phyloP scores from a whole-genome alignment of 805 yeast genomes.

The Metschnikowia chrysomelidarum region DNA sequence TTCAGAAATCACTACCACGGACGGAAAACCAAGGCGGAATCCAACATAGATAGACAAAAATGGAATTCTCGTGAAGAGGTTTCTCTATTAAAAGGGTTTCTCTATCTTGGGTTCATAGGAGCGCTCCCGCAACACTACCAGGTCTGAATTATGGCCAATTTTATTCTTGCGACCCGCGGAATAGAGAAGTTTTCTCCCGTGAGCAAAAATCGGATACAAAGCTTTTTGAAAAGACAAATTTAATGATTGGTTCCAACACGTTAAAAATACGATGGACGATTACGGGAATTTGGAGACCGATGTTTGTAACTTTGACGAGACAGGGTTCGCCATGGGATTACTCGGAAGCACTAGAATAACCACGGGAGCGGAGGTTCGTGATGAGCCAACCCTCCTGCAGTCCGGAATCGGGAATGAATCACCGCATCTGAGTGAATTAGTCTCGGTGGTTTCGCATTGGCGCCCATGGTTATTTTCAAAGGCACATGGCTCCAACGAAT shows the following conservation, averaged over 20 bases:
- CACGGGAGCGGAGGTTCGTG: background rate
- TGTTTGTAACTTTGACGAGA: conserved; percentile 3
- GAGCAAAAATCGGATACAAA: background rate
- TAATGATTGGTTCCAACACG: background rate
- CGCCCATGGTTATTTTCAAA: background rate
- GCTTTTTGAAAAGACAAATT: background rate
- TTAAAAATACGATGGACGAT: background rate
- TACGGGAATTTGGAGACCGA: conserved; percentile 1
- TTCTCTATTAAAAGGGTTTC: background rate
- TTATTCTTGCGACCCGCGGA: conserved; percentile 1
- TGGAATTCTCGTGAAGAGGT: no score
- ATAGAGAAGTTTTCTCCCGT: background rate
- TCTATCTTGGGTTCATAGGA: background rate
- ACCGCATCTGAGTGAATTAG: conserved; percentile 2
- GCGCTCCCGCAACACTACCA: conserved; percentile 1
- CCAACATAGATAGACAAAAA: no score
- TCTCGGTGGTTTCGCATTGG: background rate
- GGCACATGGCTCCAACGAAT: background rate
- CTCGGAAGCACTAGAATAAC: background rate
- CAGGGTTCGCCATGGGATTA: background rate
- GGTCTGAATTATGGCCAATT: conserved; percentile 1
- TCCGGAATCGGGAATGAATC: conserved; percentile 1
- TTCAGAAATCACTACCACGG: no score
- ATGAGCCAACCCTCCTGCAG: background rate
- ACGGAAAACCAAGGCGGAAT: no score